phyloP scores from a whole-genome alignment of 2,329 filamentous ascomycete genomes.

The Penicillium sp. region DNA sequence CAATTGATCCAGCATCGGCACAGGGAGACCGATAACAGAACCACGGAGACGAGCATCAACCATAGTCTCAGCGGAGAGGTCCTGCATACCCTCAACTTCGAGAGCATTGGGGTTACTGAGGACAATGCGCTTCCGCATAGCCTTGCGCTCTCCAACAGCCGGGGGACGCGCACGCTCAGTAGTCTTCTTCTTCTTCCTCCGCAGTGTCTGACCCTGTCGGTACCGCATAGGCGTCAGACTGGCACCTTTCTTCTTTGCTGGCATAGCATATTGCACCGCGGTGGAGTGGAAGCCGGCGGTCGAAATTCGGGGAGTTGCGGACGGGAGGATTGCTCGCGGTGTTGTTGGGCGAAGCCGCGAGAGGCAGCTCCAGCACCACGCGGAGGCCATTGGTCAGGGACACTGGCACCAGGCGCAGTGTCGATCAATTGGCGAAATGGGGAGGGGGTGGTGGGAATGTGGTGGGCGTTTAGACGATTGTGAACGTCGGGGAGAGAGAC shows the following conservation, averaged over 20 bases:
- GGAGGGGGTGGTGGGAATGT: slow-evolving; percentile 8
- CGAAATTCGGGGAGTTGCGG: slow-evolving; percentile 48
- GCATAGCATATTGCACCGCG: slow-evolving; percentile 37
- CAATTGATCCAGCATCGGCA: slow-evolving; percentile 72
- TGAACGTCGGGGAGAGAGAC: slow-evolving; percentile 9
- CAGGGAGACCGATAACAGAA: slow-evolving; percentile 68
- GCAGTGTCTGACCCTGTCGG: slow-evolving; percentile 40
- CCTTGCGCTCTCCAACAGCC: slow-evolving; percentile 77
- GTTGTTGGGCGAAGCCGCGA: slow-evolving; percentile 49
- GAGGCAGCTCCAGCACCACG: slow-evolving; percentile 61
- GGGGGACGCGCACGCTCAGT: slow-evolving; percentile 58
- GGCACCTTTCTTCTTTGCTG: slow-evolving; percentile 52
- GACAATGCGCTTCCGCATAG: slow-evolving; percentile 81
- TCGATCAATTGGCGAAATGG: slow-evolving; percentile 23
- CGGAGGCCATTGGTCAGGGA: slow-evolving; percentile 53
- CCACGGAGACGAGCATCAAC: slow-evolving; percentile 58
- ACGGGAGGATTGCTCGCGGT: slow-evolving; percentile 37
- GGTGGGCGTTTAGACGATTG: slow-evolving; percentile 7
- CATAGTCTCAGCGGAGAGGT: slow-evolving; percentile 59
- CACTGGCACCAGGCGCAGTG: slow-evolving; percentile 36
- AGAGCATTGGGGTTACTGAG: slow-evolving; percentile 93
- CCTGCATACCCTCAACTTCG: slow-evolving; percentile 66
- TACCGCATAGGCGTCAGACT: slow-evolving; percentile 33
- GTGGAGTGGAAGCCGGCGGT: slow-evolving; percentile 47
- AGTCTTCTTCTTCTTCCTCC: slow-evolving; percentile 46